Percentiles rank a stretch among this genome's conserved stretches.
These are phyloP conservation scores for Colletotrichum eleusines DNA, from an alignment of 2,329 filamentous ascomycete genomes.

Conservation along the genomic window DNA sequence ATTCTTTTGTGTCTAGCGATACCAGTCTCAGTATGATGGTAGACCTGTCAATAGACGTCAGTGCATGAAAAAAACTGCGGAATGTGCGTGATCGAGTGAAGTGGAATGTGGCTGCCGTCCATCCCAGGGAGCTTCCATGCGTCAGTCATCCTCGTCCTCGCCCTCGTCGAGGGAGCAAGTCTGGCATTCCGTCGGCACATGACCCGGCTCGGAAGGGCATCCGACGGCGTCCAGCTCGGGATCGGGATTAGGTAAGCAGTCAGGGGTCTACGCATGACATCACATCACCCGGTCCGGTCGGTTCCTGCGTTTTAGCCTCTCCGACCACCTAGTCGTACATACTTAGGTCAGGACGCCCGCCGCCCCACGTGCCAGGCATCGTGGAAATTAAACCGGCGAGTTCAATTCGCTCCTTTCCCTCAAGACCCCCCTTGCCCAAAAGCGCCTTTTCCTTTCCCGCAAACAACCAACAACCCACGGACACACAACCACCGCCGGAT, in stretches of 20 bases:
- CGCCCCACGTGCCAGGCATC: conserved; percentile 31
- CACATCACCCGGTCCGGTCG: conserved; percentile 22
- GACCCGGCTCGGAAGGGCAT: conserved; percentile 7
- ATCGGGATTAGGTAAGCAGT: conserved; percentile 13
- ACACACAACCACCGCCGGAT: background rate
- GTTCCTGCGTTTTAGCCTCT: conserved; percentile 15
- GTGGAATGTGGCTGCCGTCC: background rate
- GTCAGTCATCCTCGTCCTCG: background rate
- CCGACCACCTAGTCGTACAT: conserved; percentile 17
- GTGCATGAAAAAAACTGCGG: background rate
- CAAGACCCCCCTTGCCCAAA: background rate
- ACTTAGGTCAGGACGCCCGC: conserved; percentile 2
- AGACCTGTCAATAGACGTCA: conserved; percentile 40
- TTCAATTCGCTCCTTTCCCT: conserved; percentile 11
- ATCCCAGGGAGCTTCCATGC: background rate
- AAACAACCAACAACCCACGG: conserved; percentile 2
- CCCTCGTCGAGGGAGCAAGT: background rate
- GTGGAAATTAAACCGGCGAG: conserved; percentile 26
- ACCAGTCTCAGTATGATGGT: conserved; percentile 33
- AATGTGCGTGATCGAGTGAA: background rate
- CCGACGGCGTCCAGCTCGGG: conserved; percentile 11
- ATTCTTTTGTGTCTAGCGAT: conserved; percentile 36
- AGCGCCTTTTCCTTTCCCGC: background rate
- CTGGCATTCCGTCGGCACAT: conserved; percentile 1
- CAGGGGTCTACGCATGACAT: conserved; percentile 30